Evolutionary conservation across 352 stramenopile genomes (phyloP), one percentile per base, ranked within the genome.

Genomic region (Hyaloperonospora brassicae): DNA sequence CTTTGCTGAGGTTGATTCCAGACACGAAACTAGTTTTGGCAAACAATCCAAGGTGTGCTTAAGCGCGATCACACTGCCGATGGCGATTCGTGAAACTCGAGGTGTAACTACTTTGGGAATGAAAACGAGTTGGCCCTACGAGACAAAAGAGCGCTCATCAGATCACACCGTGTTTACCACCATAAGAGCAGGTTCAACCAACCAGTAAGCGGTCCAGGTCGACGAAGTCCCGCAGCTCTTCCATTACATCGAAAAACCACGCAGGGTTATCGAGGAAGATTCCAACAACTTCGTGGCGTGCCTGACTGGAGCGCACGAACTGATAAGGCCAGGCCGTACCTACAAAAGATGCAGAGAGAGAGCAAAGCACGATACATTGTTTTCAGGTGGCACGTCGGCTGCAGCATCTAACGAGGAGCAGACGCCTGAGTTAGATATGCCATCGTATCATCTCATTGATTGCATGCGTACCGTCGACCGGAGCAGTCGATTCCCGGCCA

Each of bases 181-280:
- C 7, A 53, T 31, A 11, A 27, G 1, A 35, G 55, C 46, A 46
- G 9, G 41, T 24, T 31, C 24, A 45, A 46, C 57, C 14, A 46
- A 91, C 84, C 68, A 94, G 51, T 24, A 94, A 50, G 42, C 78
- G 64, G 50, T 94, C 84, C 14, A 93, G 59, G 49, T 91, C 79
- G 12, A 73, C 57, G 50, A 90, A 91, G 24, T 84, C 82, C 8
- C 61, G 60, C 4, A 94, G 62, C 24, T 85, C 70, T 45, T 92
- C 84, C 48, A 81, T 64, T 30, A 89, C 57, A 54, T 94, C 81
- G 25, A 94, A 92, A 63, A 88, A 90, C 67, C 77, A 87, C 2
- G 79, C 70, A 5, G 84, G 81, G 41, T 94, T 89, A 45, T 87
- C 71, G 1, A 94, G 62, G 27, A 92, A 85, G 9, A 87, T 62